Percentiles rank a stretch among this genome's conserved stretches.
Conservation (phyloP, 306 rosid species). For the Trifolium dubium region DNA sequence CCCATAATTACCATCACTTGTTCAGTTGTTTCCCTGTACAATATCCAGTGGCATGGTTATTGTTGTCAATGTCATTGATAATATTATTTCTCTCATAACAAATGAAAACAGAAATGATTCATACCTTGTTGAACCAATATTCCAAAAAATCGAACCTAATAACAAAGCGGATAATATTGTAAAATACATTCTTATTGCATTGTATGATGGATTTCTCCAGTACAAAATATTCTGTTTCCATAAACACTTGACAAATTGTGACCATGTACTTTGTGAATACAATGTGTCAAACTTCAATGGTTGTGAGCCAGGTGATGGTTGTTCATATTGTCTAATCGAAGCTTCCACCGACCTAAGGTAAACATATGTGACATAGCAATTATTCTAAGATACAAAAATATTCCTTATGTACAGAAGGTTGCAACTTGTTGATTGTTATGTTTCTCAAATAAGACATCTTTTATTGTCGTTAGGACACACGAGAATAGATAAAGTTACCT, state of each 20-base stretch:
- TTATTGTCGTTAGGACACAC: background rate
- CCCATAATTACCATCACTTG: conserved; percentile 74
- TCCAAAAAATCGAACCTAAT: conserved; percentile 76
- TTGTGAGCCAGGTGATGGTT: conserved; percentile 62
- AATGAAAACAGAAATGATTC: conserved; percentile 17
- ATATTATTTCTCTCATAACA: background rate
- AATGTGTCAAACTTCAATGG: conserved; percentile 66
- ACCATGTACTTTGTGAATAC: conserved; percentile 53
- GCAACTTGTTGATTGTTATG: background rate
- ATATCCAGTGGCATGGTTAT: conserved; percentile 31
- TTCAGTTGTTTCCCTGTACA: conserved; percentile 63
- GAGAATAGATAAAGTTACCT: conserved; percentile 46
- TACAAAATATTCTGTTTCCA: conserved; percentile 89
- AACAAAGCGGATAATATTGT: conserved; percentile 66
- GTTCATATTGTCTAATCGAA: conserved; percentile 50
- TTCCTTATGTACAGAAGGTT: background rate
- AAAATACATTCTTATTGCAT: conserved; percentile 69
- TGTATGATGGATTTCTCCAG: conserved; percentile 90
- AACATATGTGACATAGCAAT: conserved; percentile 24
- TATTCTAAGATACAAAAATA: conserved; percentile 7
- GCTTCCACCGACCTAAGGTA: conserved; percentile 65
- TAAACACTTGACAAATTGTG: conserved; percentile 64
- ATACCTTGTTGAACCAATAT: conserved; percentile 69
- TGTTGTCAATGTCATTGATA: background rate
- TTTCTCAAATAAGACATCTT: background rate